phyloP scores from a whole-genome alignment of 2,329 filamentous ascomycete species.

The Colletotrichum sp. region DNA sequence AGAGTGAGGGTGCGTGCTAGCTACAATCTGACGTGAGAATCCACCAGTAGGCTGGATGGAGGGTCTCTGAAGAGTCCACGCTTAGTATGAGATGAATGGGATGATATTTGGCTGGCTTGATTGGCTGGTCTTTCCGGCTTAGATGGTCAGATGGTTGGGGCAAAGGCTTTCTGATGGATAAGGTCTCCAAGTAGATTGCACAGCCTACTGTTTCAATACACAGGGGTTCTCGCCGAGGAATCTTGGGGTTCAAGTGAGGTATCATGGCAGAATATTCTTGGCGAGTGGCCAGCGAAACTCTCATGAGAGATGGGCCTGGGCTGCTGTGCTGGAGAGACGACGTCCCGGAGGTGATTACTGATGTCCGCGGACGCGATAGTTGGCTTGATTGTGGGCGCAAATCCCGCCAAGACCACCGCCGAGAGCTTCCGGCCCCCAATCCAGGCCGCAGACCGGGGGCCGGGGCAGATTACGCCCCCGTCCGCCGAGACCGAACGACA shows the following conservation, averaged over 20 bases:
- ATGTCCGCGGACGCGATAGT: background rate
- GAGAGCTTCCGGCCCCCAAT: background rate
- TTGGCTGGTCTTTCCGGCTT: background rate
- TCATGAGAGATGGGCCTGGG: accelerated
- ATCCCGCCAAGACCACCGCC: background rate
- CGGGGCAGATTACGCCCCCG: background rate
- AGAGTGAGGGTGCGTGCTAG: background rate
- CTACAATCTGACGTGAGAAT: background rate
- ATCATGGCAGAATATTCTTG: background rate
- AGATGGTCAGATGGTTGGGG: background rate
- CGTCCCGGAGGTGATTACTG: background rate
- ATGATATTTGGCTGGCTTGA: background rate
- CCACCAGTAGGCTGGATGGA: background rate
- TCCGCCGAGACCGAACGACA: background rate
- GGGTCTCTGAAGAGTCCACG: background rate
- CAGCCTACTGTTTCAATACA: accelerated
- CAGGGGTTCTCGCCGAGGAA: background rate
- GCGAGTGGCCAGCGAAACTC: background rate
- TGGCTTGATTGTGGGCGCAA: accelerated
- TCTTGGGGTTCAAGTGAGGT: background rate
- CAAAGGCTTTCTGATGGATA: background rate
- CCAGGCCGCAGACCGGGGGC: background rate
- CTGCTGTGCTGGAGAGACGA: background rate
- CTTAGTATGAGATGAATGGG: background rate
- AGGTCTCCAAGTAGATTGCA: background rate